phyloP scores from a whole-genome alignment of 2,329 filamentous ascomycete genomes.

The Neofusicoccum umdonicola region DNA sequence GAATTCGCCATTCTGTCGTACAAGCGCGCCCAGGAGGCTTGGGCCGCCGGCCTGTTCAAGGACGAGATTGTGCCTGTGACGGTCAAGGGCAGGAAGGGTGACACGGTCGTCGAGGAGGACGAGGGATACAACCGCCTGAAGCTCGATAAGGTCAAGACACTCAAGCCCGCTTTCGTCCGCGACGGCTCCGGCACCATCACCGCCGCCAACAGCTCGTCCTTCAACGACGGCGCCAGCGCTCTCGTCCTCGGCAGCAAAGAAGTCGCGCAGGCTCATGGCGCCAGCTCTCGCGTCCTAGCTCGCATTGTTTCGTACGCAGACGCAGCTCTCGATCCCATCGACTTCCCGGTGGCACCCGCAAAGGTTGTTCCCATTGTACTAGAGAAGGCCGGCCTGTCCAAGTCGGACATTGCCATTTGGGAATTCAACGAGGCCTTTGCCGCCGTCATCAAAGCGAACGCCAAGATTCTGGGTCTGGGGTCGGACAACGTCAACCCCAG shows the following conservation, averaged over 20 bases:
- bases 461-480: conserved; percentile 83
- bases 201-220: conserved; percentile 87
- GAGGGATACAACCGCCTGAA: conserved; percentile 89
- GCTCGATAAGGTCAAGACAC: conserved; percentile 75
- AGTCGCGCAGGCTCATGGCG: conserved; percentile 75
- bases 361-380: conserved; percentile 90
- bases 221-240: conserved; percentile 93
- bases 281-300: conserved; percentile 77
- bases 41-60: conserved; percentile 76
- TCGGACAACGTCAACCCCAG: conserved; percentile 80
- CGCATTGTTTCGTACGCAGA: conserved; percentile 83
- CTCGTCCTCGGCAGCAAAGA: conserved; percentile 80
- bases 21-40: conserved; percentile 83
- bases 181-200: conserved; percentile 90
- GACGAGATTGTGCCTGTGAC: conserved; percentile 90
- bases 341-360: conserved; percentile 90
- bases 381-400: conserved; percentile 82
- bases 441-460: conserved; percentile 90
- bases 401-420: conserved; percentile 91
- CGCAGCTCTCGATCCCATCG: conserved; percentile 84
- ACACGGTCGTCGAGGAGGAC: conserved; percentile 71
- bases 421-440: conserved; percentile 99
- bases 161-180: conserved; percentile 90
- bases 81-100: conserved; percentile 79
- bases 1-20: conserved; percentile 87